phyloP scores from a whole-genome alignment of 2,329 filamentous ascomycete genomes.

The Nemania sp. region DNA sequence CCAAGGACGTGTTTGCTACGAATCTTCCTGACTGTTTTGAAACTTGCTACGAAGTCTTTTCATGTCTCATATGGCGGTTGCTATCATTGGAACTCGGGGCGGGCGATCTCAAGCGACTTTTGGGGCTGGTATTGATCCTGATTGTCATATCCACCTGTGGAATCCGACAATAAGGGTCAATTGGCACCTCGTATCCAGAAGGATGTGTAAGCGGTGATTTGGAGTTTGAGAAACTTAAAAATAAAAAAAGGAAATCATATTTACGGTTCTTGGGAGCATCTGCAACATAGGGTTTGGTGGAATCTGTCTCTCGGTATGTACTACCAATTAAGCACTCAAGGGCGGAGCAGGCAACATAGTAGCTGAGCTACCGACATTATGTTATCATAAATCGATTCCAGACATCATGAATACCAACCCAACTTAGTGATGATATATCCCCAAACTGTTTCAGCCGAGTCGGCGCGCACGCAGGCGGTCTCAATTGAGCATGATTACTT shows the following conservation, averaged over 20 bases:
- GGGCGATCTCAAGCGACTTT: not conserved
- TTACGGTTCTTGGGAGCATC: not conserved
- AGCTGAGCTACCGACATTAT: not conserved
- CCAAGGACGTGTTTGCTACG: not conserved
- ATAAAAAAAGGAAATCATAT: not conserved
- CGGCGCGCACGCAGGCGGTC: not conserved
- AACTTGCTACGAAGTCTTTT: constrained; percentile 1
- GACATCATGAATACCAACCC: not conserved
- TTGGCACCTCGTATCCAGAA: not conserved
- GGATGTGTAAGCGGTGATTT: not conserved
- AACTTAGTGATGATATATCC: no score
- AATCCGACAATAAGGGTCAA: not conserved
- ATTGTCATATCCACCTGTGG: not conserved
- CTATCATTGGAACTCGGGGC: constrained; percentile 7
- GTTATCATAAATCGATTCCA: not conserved
- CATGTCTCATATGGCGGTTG: not conserved
- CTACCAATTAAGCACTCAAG: not conserved
- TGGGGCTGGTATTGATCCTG: constrained; percentile 2
- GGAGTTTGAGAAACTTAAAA: not conserved
- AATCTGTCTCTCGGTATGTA: constrained; percentile 9
- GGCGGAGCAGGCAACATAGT: not conserved
- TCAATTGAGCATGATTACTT: not conserved
- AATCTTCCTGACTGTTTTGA: not conserved
- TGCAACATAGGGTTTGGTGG: not conserved
- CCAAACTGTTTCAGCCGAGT: not conserved